phyloP scores from a whole-genome alignment of 345 rosid species.

The Citrus sp. region DNA sequence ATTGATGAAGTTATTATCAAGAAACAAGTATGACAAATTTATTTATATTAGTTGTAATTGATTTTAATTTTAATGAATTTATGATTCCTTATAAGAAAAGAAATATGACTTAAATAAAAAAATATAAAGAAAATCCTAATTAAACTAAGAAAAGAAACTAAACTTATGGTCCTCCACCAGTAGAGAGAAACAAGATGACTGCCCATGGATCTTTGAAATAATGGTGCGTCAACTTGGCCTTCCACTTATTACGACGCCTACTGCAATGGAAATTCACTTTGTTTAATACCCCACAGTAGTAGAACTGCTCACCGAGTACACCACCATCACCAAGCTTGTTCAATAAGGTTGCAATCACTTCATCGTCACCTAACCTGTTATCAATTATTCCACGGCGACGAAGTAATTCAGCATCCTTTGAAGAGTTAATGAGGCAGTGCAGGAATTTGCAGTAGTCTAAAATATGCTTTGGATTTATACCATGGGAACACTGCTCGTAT shows the following conservation, averaged over 20 bases:
- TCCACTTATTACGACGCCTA: slow-evolving; percentile 7
- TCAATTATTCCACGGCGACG: slow-evolving; percentile 8
- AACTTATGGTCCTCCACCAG: not conserved
- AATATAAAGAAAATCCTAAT: too few relatives aligned
- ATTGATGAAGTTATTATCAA: too few relatives aligned
- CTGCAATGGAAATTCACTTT: not conserved
- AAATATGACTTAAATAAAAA: too few relatives aligned
- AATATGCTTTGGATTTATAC: not conserved
- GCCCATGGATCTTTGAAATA: slow-evolving; percentile 26
- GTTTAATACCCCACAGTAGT: not conserved
- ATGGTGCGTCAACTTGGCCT: slow-evolving; percentile 2
- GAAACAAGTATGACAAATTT: too few relatives aligned
- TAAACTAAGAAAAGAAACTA: not conserved
- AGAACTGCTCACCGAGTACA: not conserved
- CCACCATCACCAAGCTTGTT: not conserved
- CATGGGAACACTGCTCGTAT: too few relatives aligned
- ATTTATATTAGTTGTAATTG: too few relatives aligned
- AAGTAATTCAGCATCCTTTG: slow-evolving; percentile 12
- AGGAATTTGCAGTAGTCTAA: not conserved
- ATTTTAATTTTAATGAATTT: too few relatives aligned
- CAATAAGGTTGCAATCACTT: not conserved
- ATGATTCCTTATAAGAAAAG: too few relatives aligned
- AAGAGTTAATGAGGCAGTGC: slow-evolving; percentile 5
- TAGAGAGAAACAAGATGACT: slow-evolving; percentile 11
- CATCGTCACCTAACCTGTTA: slow-evolving; percentile 13